Evolutionary conservation across 2,329 filamentous ascomycete genomes (phyloP).

Genomic region (Microcera coccophila): DNA sequence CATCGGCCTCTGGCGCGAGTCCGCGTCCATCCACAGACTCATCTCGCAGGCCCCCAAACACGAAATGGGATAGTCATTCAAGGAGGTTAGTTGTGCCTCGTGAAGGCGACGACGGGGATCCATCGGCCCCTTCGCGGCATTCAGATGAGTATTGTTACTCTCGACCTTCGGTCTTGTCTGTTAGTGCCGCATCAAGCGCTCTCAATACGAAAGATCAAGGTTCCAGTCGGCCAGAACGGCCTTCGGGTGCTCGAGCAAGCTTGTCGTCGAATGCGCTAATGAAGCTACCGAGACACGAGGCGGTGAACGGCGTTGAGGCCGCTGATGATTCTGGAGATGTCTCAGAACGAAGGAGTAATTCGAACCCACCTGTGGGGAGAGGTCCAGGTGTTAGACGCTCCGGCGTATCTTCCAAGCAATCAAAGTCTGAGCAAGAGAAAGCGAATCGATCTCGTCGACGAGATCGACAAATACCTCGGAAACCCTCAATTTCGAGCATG

Average conservation of each 20-base stretch:
- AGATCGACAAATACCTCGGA: slow-evolving; percentile 14
- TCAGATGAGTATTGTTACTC: slow-evolving; percentile 39
- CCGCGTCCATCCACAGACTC: slow-evolving; percentile 32
- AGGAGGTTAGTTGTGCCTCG: slow-evolving; percentile 45
- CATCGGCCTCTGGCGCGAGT: slow-evolving; percentile 14
- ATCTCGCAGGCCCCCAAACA: slow-evolving; percentile 31
- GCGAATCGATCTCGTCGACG: slow-evolving; percentile 19
- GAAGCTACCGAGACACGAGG: slow-evolving; percentile 13
- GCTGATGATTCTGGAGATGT: slow-evolving; percentile 21
- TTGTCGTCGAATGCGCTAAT: too few relatives aligned
- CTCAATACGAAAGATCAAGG: slow-evolving; percentile 34
- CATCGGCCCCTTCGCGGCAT: slow-evolving; percentile 31
- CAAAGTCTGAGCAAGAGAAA: slow-evolving; percentile 13
- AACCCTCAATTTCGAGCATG: slow-evolving; percentile 23
- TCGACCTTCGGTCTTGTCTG: slow-evolving; percentile 46
- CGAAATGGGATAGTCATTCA: slow-evolving; percentile 55
- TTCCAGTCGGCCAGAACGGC: slow-evolving; percentile 16
- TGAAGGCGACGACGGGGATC: slow-evolving; percentile 32
- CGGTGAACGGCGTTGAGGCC: slow-evolving; percentile 10
- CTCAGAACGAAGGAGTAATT: slow-evolving; percentile 15
- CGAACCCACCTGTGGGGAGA: slow-evolving; percentile 15
- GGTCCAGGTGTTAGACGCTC: slow-evolving; percentile 15
- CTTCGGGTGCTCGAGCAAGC: slow-evolving; percentile 5
- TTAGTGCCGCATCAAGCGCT: slow-evolving; percentile 56
- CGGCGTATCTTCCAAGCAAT: slow-evolving; percentile 9